phyloP scores from a whole-genome alignment of 208 protist genomes.

The Leishmania amazonensis region DNA sequence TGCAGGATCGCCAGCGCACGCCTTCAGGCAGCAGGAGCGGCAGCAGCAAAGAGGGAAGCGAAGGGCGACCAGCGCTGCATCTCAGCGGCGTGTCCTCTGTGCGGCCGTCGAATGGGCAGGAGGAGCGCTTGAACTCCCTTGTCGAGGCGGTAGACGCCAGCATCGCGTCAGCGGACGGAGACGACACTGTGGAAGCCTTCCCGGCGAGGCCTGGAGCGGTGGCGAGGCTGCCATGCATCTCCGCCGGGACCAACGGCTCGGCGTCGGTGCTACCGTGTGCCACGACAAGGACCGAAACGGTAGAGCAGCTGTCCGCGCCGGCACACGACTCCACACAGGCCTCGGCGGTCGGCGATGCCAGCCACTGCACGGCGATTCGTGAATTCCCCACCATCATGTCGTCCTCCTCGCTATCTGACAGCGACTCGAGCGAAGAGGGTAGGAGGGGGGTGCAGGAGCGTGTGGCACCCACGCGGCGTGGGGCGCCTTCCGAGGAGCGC shows the following conservation, averaged over 20 bases:
- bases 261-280: not conserved
- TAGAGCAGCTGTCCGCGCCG: slow-evolving; percentile 24
- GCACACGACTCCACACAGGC: slow-evolving; percentile 9
- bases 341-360: slow-evolving; percentile 12
- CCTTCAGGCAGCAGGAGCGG: slow-evolving; percentile 15
- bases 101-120: slow-evolving; percentile 22
- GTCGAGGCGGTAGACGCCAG: slow-evolving; percentile 31
- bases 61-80: slow-evolving; percentile 22
- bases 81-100: slow-evolving; percentile 48
- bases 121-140: slow-evolving; percentile 18
- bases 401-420: slow-evolving; percentile 12
- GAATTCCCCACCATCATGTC: slow-evolving; percentile 25
- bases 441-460: not conserved
- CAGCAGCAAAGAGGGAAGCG: slow-evolving; percentile 21
- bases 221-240: not conserved
- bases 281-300: slow-evolving; percentile 6
- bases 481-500: slow-evolving; percentile 9
- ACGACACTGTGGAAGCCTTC: not conserved
- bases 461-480: not conserved
- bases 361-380: slow-evolving; percentile 22
- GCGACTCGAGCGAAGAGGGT: slow-evolving; percentile 16
- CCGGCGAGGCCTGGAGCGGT: not conserved
- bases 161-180: slow-evolving; percentile 26
- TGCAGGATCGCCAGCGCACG: slow-evolving; percentile 16
- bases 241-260: not conserved